These are phyloP conservation scores for Thelonectria olida DNA, from an alignment of 2,329 filamentous ascomycete species.

Conservation along the genomic window DNA sequence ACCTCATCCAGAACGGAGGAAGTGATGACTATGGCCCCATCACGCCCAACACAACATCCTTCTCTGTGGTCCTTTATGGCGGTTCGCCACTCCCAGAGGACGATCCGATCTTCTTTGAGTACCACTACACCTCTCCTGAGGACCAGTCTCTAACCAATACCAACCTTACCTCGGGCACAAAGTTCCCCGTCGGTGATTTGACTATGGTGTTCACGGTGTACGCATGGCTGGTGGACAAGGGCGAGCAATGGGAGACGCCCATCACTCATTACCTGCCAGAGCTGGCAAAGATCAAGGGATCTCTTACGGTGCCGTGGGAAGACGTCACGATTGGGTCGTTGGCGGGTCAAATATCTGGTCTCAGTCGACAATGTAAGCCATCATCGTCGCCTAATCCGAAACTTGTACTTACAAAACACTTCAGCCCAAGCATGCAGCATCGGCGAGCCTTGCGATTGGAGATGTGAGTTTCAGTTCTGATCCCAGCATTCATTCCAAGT, in stretches of 20 bases:
- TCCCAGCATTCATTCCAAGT: rapidly evolving
- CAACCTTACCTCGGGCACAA: slow-evolving; percentile 34
- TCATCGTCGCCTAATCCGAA: rapidly evolving
- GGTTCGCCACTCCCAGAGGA: slow-evolving; percentile 13
- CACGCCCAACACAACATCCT: slow-evolving; percentile 27
- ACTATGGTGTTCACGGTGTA: slow-evolving; percentile 47
- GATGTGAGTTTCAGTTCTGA: neutral
- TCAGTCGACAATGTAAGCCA: slow-evolving; percentile 31
- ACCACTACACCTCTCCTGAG: slow-evolving; percentile 32
- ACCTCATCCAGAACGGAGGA: slow-evolving; percentile 18
- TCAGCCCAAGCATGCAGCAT: slow-evolving; percentile 25
- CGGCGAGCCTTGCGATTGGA: slow-evolving; percentile 16
- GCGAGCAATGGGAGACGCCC: slow-evolving; percentile 39
- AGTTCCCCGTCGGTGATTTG: slow-evolving; percentile 41
- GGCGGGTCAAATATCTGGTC: slow-evolving; percentile 33
- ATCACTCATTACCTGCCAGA: slow-evolving; percentile 44
- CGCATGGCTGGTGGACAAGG: slow-evolving; percentile 42
- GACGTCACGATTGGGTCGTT: slow-evolving; percentile 32
- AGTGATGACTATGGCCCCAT: slow-evolving; percentile 32
- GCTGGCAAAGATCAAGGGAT: neutral
- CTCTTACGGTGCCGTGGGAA: slow-evolving; percentile 15
- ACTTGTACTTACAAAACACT: neutral
- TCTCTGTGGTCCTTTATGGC: slow-evolving; percentile 31
- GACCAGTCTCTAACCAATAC: slow-evolving; percentile 13
- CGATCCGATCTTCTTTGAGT: slow-evolving; percentile 30